Evolutionary conservation across 371 early-diverging fungal species (phyloP).

Genomic region (Cokeromyces recurvatus): DNA sequence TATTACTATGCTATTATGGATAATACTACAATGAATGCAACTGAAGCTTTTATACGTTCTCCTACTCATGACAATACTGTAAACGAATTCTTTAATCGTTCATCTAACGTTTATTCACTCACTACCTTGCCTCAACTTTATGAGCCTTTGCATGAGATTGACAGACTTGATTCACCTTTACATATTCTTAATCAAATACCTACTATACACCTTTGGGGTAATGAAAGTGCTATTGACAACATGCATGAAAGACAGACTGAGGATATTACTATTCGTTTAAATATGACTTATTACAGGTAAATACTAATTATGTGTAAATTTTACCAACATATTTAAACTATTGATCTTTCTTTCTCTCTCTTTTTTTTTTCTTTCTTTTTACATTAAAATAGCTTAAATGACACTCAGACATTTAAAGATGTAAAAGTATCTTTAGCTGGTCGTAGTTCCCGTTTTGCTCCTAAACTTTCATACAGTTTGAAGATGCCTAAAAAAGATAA

Average conservation of each 20-base stretch:
- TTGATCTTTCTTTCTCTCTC: too few species aligned
- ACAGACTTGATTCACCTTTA: slow-evolving; percentile 9
- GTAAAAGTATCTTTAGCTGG: slow-evolving; percentile 19
- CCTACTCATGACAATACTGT: slow-evolving; percentile 4
- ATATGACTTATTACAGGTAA: too few species aligned
- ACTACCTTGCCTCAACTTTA: slow-evolving; percentile 5
- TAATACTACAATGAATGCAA: not conserved
- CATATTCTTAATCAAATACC: slow-evolving; percentile 9
- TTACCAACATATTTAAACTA: too few species aligned
- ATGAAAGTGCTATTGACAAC: slow-evolving; percentile 4
- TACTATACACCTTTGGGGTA: slow-evolving; percentile 10
- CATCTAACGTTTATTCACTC: slow-evolving; percentile 1
- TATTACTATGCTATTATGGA: slow-evolving; percentile 14
- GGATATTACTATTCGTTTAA: not conserved
- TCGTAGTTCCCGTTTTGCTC: slow-evolving; percentile 17
- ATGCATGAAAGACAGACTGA: slow-evolving; percentile 2
- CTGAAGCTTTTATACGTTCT: slow-evolving; percentile 12
- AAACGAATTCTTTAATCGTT: slow-evolving; percentile 20
- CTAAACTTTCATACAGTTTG: slow-evolving; percentile 20
- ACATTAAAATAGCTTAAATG: slow-evolving; percentile 6
- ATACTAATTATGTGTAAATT: too few species aligned
- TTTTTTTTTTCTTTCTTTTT: too few species aligned
- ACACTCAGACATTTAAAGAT: slow-evolving; percentile 12
- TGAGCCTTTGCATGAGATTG: not conserved
- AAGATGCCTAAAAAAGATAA: slow-evolving; percentile 8